phyloP scores from a whole-genome alignment of 805 yeast species.

The Candida peoriensis region DNA sequence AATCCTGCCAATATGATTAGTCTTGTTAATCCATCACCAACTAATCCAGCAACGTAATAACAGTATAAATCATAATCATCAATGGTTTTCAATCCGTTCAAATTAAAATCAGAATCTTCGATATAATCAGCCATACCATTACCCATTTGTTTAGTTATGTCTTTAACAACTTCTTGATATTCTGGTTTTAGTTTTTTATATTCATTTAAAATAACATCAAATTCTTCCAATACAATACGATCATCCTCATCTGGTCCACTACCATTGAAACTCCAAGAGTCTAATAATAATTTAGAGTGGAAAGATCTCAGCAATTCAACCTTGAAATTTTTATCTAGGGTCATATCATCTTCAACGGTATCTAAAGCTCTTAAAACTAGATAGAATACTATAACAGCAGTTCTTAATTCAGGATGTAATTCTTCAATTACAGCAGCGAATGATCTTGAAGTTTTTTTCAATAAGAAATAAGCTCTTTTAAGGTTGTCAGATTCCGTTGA shows the following conservation, averaged over 20 bases:
- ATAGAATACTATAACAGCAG: constrained; percentile 79
- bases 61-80: constrained; percentile 88
- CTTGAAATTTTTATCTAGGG: constrained; percentile 65
- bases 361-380: constrained; percentile 85
- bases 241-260: constrained; percentile 76
- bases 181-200: constrained; percentile 67
- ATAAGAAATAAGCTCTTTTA: constrained; percentile 60
- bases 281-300: constrained; percentile 51
- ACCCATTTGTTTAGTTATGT: constrained; percentile 85
- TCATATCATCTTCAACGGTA: constrained; percentile 95
- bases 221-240: constrained; percentile 73
- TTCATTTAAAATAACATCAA: constrained; percentile 62
- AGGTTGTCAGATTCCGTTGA: constrained; percentile 38
- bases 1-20: constrained; percentile 73
- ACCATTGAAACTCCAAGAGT: constrained; percentile 80
- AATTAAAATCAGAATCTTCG: constrained; percentile 68
- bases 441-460: constrained; percentile 75
- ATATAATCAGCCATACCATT: constrained; percentile 97
- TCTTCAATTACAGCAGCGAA: constrained; percentile 93
- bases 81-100: constrained; percentile 71
- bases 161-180: constrained; percentile 74
- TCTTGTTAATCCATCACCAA: constrained; percentile 91
- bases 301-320: constrained; percentile 70
- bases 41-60: constrained; percentile 95
- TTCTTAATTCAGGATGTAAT: constrained; percentile 82